Evolutionary conservation across 1,284 basidiomycete species (phyloP), one percentile per base, ranked within the genome.

Genomic region (Marasmius sp.): DNA sequence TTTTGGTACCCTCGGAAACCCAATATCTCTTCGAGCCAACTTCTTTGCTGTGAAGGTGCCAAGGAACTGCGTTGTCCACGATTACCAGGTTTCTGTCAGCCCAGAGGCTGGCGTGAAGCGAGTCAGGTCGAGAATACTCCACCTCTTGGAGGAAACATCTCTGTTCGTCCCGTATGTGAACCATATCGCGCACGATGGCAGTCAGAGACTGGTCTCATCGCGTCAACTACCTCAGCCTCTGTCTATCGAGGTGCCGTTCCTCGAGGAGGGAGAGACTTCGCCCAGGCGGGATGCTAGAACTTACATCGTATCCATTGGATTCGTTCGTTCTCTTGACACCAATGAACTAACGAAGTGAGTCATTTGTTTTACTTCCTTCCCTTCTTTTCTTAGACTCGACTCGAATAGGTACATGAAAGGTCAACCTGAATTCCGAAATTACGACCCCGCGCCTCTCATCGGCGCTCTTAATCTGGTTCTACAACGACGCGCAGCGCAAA

Each of bases 381-480:
- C 3, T 47, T 34, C 18, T 11, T 36, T 43, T 12, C 6, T 22
- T 20, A 45, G 33, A 12, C 41, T 22, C 55, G 18, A 43, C 38
- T 50, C 34, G 58, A 6, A 9, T 58, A 92, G 89, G 8, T 84
- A 84, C 67, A 75, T 83, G 65, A 72, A 77, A 1, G 90, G 85
- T 5, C 67, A 80, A 16, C 66, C 74, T 1, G 62, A 75, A 0
- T 74, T 72, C 47, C 74, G 77, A 1, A 68, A 77, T 18, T 81
- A 81, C 33, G 82, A 91, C 52, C 72, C 81, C 0, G 71, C 78
- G 11, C 88, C 88, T 0, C 66, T 87, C 9, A 70, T 86, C 0
- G 84, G 85, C 0, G 88, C 88, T 2, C 72, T 90, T 52, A 91
- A 92, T 65, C 78, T 92, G 22, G 76, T 91, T 6, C 66, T 90